Base-by-base conservation (phyloP, 768 basidiomycete species). In the Leccinum obscurum region DNA sequence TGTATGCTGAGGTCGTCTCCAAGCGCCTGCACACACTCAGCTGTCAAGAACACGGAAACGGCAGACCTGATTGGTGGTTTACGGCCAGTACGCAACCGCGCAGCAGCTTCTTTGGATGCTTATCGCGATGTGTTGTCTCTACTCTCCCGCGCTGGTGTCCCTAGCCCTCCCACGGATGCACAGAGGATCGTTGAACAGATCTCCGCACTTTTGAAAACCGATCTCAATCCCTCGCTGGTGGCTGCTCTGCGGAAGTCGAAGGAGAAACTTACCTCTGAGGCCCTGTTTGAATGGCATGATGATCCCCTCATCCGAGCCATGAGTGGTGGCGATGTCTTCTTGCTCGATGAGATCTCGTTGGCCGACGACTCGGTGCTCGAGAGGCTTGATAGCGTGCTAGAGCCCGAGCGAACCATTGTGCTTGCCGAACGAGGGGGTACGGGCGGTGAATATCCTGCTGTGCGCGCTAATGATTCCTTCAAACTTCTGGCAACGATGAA, bases 341-440 rank as follows among this genome's bases (percentile, higher is more conserved):
- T 99, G 9, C 83, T 99, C 30, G 97, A 99, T 69, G 97, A 99
- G 70, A 95, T 98, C 15, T 98, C 97, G 1, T 80, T 99, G 11
- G 97, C 95, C 1, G 97, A 99, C 70, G 97, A 99, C 70, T 98
- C 96, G 0, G 96, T 99, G 9, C 85, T 99, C 3, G 97, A 99
- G 72, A 86, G 97, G 44, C 81, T 99, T 57, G 98, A 99, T 72
- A 96, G 94, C 62, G 96, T 97, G 14, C 81, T 99, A 17, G 97
- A 99, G 71, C 89, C 95, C 9, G 86, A 83, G 1, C 83, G 97
- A 34, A 89, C 86, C 0, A 85, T 98, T 30, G 90, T 97, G 6
- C 83, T 99, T 11, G 97, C 97, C 1, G 97, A 99, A 73, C 89
- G 88, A 52, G 94, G 95, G 1, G 93, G 93, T 10, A 83, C 82